phyloP scores from a whole-genome alignment of 2,329 filamentous ascomycete genomes.

The Penicillium sp. region DNA sequence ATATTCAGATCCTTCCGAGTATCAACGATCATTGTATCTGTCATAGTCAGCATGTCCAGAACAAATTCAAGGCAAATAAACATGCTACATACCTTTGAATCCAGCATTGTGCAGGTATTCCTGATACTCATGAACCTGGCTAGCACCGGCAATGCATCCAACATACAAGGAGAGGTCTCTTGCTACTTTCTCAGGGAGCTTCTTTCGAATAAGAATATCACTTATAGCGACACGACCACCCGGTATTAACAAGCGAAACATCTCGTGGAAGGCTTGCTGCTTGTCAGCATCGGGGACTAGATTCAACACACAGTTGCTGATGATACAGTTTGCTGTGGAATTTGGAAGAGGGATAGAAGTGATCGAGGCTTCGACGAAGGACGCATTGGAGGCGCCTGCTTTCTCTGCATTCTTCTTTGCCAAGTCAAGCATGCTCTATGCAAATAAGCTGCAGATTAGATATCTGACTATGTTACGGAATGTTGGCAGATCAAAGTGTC shows the following conservation, averaged over 20 bases:
- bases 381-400: conserved; percentile 51
- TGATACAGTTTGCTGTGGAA: conserved; percentile 60
- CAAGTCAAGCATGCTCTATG: conserved; percentile 61
- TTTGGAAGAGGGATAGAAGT: conserved; percentile 55
- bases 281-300: conserved; percentile 62
- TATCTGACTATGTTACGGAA: neutral
- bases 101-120: conserved; percentile 58
- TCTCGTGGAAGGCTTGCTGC: conserved; percentile 59
- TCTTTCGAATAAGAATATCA: conserved; percentile 63
- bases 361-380: conserved; percentile 61
- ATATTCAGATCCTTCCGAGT: conserved; percentile 13
- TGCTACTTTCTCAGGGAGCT: conserved; percentile 56
- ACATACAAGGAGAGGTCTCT: conserved; percentile 61
- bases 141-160: conserved; percentile 66
- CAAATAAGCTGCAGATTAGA: conserved; percentile 9
- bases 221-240: conserved; percentile 65
- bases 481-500: too few species aligned
- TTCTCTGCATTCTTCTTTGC: conserved; percentile 55
- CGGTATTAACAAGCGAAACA: conserved; percentile 60
- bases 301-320: conserved; percentile 69
- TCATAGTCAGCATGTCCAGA: conserved; percentile 8
- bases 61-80: neutral
- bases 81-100: conserved; percentile 51
- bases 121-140: conserved; percentile 59
- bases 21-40: conserved; percentile 3